Conservation (phyloP, 2,329 filamentous ascomycete genomes). For the Colletotrichum neosansevieriae region DNA sequence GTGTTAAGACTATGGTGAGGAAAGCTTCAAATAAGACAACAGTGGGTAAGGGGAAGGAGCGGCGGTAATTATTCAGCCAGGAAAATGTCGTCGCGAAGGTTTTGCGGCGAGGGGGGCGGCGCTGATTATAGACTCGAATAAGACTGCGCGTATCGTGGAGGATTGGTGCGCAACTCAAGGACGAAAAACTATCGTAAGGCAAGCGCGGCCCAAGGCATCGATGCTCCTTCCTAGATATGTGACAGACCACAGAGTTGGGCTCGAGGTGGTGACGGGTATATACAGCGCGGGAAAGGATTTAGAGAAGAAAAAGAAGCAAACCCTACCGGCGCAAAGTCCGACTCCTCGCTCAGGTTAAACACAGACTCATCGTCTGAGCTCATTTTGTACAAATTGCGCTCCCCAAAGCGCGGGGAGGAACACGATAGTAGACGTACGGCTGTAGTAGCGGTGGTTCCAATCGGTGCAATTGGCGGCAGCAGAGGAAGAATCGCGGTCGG, state of each 20-base stretch:
- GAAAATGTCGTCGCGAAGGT: background rate
- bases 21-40: background rate
- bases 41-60: background rate
- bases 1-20: background rate
- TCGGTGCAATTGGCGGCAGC: conserved; percentile 11
- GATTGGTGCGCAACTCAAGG: background rate
- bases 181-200: conserved; percentile 7
- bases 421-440: conserved; percentile 20
- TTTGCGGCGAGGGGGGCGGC: conserved; percentile 8
- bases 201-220: background rate
- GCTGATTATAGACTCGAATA: background rate
- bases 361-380: conserved; percentile 65
- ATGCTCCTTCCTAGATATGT: conserved; percentile 6
- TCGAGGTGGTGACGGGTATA: background rate
- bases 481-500: conserved; percentile 2
- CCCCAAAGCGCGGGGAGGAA: conserved; percentile 28
- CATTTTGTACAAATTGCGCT: conserved; percentile 55
- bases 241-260: background rate
- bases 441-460: background rate
- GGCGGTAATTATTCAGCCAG: background rate
- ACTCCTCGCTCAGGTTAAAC: conserved; percentile 56
- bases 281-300: conserved; percentile 13
- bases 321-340: conserved; percentile 56
- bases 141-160: background rate
- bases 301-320: conserved; percentile 18